These are phyloP conservation scores for Candida endomychidarum DNA, from an alignment of 805 yeast species.

Conservation along the genomic window DNA sequence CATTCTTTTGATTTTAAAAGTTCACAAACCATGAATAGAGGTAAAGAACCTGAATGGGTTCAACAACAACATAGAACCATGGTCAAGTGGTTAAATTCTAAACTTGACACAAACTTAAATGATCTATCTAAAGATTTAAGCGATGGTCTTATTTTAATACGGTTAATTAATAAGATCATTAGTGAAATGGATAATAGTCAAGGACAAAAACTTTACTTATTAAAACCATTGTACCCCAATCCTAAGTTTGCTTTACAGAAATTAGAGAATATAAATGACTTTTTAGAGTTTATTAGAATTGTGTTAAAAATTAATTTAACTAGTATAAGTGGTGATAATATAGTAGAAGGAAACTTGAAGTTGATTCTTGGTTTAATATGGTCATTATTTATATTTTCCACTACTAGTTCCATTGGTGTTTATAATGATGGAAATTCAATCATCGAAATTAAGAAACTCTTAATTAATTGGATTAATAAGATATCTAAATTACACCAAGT, in stretches of 20 bases:
- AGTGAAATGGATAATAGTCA: slow-evolving; percentile 16
- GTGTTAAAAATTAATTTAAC: slow-evolving; percentile 40
- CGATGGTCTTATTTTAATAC: slow-evolving; percentile 41
- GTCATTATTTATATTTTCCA: slow-evolving; percentile 45
- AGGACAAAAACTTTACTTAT: slow-evolving; percentile 20
- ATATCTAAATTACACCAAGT: slow-evolving; percentile 23
- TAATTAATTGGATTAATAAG: slow-evolving; percentile 53
- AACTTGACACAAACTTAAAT: slow-evolving; percentile 23
- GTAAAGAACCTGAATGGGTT: slow-evolving; percentile 33
- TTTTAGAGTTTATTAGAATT: slow-evolving; percentile 41
- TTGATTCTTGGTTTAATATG: slow-evolving; percentile 49
- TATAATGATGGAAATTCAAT: slow-evolving; percentile 26
- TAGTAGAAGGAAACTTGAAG: slow-evolving; percentile 49
- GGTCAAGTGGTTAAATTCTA: slow-evolving; percentile 49
- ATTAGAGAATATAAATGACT: slow-evolving; percentile 46
- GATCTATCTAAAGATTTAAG: slow-evolving; percentile 34
- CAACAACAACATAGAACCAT: slow-evolving; percentile 48
- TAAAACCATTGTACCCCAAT: slow-evolving; percentile 31
- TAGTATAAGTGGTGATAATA: slow-evolving; percentile 50
- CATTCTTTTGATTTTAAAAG: too few relatives aligned
- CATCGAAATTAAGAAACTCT: slow-evolving; percentile 29
- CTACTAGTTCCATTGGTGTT: slow-evolving; percentile 24
- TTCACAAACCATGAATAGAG: not conserved
- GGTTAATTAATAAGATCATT: slow-evolving; percentile 35
- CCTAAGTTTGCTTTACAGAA: slow-evolving; percentile 47